These are phyloP conservation scores for Suillus lakei DNA, from an alignment of 768 basidiomycete genomes.

Conservation along the genomic window DNA sequence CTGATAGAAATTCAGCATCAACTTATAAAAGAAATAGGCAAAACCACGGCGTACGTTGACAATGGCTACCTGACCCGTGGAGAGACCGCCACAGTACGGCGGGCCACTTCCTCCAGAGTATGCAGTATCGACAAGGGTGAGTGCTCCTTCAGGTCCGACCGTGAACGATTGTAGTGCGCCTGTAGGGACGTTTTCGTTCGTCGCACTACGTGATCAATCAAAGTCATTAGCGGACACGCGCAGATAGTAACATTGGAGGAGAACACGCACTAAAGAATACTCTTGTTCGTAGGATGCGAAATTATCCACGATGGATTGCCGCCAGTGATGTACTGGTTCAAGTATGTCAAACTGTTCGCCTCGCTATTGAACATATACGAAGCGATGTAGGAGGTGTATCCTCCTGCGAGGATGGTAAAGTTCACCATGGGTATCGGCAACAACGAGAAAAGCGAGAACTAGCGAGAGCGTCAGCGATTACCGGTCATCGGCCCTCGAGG, in stretches of 20 bases:
- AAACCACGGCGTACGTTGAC: conserved; percentile 50
- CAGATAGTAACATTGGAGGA: neutral
- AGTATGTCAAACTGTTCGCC: conserved; percentile 49
- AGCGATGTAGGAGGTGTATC: conserved; percentile 62
- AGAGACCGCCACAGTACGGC: conserved; percentile 54
- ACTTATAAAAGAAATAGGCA: too few relatives aligned
- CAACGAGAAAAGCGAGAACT: neutral
- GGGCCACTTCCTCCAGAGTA: conserved; percentile 56
- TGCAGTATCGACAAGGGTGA: conserved; percentile 52
- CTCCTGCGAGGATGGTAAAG: conserved; percentile 71
- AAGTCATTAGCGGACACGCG: neutral
- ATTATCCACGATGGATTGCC: conserved; percentile 65
- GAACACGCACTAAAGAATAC: conserved; percentile 60
- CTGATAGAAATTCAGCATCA: conserved; percentile 27
- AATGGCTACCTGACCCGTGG: conserved; percentile 61
- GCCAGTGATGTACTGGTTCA: conserved; percentile 47
- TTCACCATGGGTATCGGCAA: conserved; percentile 54
- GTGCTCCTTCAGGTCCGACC: conserved; percentile 47
- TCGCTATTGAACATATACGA: conserved; percentile 66
- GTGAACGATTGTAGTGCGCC: conserved; percentile 61
- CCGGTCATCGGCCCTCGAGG: neutral
- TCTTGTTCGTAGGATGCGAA: conserved; percentile 57
- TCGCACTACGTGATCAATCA: conserved; percentile 44
- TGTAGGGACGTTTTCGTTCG: conserved; percentile 53
- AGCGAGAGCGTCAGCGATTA: neutral